Percentiles rank a stretch among this genome's conserved stretches.
Evolutionary conservation across 306 rosid species (phyloP).

Genomic region (Hippophae rhamnoides): DNA sequence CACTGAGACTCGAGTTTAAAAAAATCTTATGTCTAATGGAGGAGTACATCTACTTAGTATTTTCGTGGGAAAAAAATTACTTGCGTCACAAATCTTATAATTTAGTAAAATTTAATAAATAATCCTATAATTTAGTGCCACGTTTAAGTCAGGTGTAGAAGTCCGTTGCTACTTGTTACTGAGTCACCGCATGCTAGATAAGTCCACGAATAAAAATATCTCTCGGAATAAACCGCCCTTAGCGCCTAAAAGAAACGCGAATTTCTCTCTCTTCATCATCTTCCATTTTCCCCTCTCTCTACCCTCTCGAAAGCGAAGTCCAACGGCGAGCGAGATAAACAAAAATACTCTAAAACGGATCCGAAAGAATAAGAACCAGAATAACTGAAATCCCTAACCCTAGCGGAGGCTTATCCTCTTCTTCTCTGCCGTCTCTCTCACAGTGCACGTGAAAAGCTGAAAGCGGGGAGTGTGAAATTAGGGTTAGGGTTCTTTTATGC

Average conservation of each 20-base stretch:
- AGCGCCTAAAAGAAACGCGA: constrained; percentile 48
- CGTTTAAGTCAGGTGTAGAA: constrained; percentile 4
- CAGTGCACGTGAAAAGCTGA: constrained; percentile 6
- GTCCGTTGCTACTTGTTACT: constrained; percentile 1
- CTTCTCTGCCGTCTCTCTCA: constrained; percentile 8
- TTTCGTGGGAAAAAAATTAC: too few species aligned
- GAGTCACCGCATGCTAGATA: constrained; percentile 17
- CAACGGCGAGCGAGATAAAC: constrained; percentile 28
- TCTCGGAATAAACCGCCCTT: constrained; percentile 23
- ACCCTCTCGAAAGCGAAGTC: constrained; percentile 42
- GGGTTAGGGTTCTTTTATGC: constrained; percentile 18
- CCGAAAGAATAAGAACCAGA: constrained; percentile 48
- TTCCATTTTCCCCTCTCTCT: constrained; percentile 1
- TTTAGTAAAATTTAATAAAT: too few species aligned
- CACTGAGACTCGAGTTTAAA: too few species aligned
- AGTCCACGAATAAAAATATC: constrained; percentile 39
- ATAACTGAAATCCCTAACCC: constrained; percentile 57
- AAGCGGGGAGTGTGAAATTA: constrained; percentile 19
- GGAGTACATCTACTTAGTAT: too few species aligned
- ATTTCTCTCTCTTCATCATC: neutral
- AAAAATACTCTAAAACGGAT: constrained; percentile 44
- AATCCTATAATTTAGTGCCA: neutral
- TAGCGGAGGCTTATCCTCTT: constrained; percentile 57
- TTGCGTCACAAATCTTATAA: too few species aligned
- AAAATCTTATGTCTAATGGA: too few species aligned